Percentiles rank a stretch among this genome's conserved stretches.
Conservation (phyloP, 1,284 basidiomycete species). For the Marasmius tenuissimus region DNA sequence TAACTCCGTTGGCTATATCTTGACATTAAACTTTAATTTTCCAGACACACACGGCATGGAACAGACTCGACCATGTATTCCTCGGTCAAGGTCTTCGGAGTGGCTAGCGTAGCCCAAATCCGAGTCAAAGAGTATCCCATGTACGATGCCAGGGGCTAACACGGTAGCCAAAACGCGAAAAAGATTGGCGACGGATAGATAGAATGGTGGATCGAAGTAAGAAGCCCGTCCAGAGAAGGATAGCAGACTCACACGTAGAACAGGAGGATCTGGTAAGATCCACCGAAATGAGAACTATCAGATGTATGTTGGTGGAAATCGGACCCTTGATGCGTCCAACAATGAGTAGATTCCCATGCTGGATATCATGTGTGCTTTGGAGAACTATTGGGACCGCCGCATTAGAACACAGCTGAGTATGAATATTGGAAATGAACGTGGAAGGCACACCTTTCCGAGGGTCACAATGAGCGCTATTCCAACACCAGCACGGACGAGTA, state of each 20-base stretch:
- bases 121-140: too few relatives aligned
- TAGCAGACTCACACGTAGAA: not conserved
- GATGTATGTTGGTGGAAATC: not conserved
- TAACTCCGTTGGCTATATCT: not conserved
- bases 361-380: not conserved
- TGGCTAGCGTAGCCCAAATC: too few relatives aligned
- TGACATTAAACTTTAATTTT: not conserved
- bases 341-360: not conserved
- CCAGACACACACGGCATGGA: not conserved
- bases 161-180: not conserved
- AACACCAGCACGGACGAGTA: too few relatives aligned
- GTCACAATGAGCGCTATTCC: too few relatives aligned
- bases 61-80: not conserved
- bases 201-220: not conserved
- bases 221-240: not conserved
- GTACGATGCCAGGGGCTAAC: not conserved
- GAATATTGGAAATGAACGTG: conserved; percentile 46
- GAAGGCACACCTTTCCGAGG: not conserved
- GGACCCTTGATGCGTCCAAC: not conserved
- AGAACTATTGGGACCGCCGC: not conserved
- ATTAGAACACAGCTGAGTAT: not conserved
- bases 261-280: not conserved
- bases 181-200: not conserved
- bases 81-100: too few relatives aligned
- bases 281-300: not conserved